A percentile compares a stretch with the other conserved stretches of the same genome.
These are phyloP conservation scores for Phytophthora pseudosyringae DNA, from an alignment of 352 stramenopile genomes.

Conservation along the genomic window DNA sequence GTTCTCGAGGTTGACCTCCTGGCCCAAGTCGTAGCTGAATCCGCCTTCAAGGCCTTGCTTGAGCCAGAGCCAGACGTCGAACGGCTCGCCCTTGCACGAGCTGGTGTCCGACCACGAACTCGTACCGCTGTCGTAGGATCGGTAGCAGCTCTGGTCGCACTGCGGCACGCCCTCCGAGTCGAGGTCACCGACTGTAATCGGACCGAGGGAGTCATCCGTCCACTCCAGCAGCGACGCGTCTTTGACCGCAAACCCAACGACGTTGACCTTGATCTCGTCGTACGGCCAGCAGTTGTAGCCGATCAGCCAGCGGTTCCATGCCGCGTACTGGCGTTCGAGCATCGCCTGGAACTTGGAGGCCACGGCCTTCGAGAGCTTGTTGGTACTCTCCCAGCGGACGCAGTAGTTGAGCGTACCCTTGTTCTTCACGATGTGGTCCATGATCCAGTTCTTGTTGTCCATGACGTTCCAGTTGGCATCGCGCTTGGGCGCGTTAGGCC, in stretches of 20 bases:
- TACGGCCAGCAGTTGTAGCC: slow-evolving; percentile 36
- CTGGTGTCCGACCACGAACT: slow-evolving; percentile 25
- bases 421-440: too few relatives aligned
- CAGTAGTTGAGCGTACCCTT: too few relatives aligned
- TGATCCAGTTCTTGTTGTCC: too few relatives aligned
- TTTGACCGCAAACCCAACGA: slow-evolving; percentile 21
- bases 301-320: slow-evolving; percentile 34
- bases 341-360: slow-evolving; percentile 48
- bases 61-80: slow-evolving; percentile 44
- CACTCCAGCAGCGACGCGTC: slow-evolving; percentile 38
- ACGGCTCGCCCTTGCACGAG: slow-evolving; percentile 33
- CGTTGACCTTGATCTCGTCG: slow-evolving; percentile 32
- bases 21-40: slow-evolving; percentile 14
- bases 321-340: slow-evolving; percentile 34
- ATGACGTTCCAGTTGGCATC: too few relatives aligned
- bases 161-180: slow-evolving; percentile 27
- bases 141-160: slow-evolving; percentile 41
- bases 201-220: slow-evolving; percentile 41
- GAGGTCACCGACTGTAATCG: slow-evolving; percentile 30
- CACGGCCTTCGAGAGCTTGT: slow-evolving; percentile 32
- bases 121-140: neutral
- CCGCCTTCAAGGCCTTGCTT: slow-evolving; percentile 32
- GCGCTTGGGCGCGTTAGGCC: too few relatives aligned
- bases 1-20: slow-evolving; percentile 33
- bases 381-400: too few relatives aligned